Evolutionary conservation across 495 filamentous ascomycete genomes (phyloP).

Genomic region (Penicillium odoratum): DNA sequence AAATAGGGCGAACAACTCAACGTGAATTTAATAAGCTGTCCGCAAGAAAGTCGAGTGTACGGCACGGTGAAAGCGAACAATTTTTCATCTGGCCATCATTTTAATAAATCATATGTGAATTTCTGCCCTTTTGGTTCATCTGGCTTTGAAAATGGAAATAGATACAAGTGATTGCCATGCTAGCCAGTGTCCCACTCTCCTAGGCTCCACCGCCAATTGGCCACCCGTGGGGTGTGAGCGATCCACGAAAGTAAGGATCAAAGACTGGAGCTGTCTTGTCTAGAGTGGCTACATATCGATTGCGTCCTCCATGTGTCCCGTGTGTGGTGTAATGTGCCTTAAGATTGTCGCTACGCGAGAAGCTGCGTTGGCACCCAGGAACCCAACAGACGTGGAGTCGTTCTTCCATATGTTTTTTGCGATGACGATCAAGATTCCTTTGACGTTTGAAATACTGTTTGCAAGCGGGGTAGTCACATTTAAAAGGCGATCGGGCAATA

Average conservation of each 20-base stretch:
- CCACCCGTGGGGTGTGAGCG: not conserved
- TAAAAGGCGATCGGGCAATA: conserved; percentile 8
- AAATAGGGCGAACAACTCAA: not conserved
- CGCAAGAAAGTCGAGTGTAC: not conserved
- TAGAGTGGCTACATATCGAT: conserved; percentile 24
- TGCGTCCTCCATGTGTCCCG: conserved; percentile 17
- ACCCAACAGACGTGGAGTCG: conserved; percentile 30
- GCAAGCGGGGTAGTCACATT: conserved; percentile 25
- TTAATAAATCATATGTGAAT: no score
- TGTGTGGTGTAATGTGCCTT: conserved; percentile 25
- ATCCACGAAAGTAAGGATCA: conserved; percentile 21
- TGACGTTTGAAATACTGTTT: conserved; percentile 42
- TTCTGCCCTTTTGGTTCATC: not conserved
- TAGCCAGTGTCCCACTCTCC: not conserved
- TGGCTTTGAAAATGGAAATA: not conserved
- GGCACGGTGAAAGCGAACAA: not conserved
- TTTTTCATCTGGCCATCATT: not conserved
- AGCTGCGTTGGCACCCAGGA: conserved; percentile 17
- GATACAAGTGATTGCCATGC: not conserved
- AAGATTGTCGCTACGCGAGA: conserved; percentile 25
- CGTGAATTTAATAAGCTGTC: not conserved
- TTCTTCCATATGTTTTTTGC: conserved; percentile 40
- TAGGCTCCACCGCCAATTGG: not conserved
- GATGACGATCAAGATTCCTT: conserved; percentile 55
- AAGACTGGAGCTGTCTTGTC: conserved; percentile 15